Evolutionary conservation across 257 asterid genomes (phyloP).

Genomic region (Lycium barbarum): DNA sequence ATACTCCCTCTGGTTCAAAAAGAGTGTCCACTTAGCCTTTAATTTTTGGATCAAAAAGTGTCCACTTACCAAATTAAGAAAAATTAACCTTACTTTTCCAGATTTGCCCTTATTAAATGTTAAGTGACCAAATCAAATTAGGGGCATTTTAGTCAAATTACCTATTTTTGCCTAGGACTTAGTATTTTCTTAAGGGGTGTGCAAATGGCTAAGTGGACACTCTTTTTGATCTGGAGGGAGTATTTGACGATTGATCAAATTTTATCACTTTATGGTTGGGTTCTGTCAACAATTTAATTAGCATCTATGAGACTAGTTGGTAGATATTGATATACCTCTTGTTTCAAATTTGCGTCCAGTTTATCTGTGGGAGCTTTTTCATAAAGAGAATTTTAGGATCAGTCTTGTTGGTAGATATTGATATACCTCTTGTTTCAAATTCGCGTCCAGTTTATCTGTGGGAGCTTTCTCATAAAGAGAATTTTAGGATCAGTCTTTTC

Average conservation of each 20-base stretch:
- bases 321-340: constrained; percentile 13
- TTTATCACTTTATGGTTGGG: background rate
- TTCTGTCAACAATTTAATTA: background rate
- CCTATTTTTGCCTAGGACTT: too few relatives aligned
- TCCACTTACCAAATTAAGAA: too few relatives aligned
- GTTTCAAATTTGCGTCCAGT: background rate
- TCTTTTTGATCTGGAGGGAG: background rate
- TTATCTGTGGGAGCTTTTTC: background rate
- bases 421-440: constrained; percentile 7
- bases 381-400: background rate
- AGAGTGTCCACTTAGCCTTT: too few relatives aligned
- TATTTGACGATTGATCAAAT: background rate
- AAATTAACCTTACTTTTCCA: too few relatives aligned
- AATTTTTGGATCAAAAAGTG: too few relatives aligned
- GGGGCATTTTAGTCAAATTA: too few relatives aligned
- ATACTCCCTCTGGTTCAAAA: background rate
- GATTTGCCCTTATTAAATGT: too few relatives aligned
- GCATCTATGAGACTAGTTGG: background rate
- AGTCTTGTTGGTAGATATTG: background rate
- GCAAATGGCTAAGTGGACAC: too few relatives aligned
- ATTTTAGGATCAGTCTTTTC: background rate
- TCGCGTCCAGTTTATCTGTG: background rate
- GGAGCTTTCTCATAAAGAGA: background rate
- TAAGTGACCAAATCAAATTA: too few relatives aligned
- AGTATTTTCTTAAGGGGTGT: too few relatives aligned